Conservation (phyloP, 345 rosid genomes). For the Camelina neglecta region DNA sequence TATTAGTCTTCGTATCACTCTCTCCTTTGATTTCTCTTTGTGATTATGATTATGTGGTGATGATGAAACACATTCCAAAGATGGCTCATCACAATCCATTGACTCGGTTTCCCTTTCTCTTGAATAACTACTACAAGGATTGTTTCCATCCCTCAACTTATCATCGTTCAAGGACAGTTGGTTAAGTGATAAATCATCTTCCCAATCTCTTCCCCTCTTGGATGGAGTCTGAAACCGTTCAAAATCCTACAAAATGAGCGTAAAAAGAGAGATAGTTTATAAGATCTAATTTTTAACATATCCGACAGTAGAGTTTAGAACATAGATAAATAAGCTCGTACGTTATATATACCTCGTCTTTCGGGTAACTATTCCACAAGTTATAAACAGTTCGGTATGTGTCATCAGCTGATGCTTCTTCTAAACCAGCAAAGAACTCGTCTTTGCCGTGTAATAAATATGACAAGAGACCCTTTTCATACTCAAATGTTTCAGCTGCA, state of each 20-base stretch:
- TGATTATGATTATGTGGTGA: conserved; percentile 12
- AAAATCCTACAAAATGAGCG: background rate
- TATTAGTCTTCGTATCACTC: conserved; percentile 53
- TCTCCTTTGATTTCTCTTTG: conserved; percentile 32
- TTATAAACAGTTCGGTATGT: too few species aligned
- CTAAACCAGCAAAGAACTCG: too few species aligned
- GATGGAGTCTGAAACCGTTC: background rate
- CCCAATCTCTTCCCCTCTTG: background rate
- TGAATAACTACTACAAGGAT: background rate
- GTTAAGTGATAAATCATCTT: background rate
- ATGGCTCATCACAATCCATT: background rate
- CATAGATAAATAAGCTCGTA: too few species aligned
- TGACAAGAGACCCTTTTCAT: too few species aligned
- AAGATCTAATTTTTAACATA: background rate
- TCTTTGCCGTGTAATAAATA: too few species aligned
- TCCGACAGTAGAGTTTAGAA: too few species aligned
- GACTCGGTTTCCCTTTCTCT: too few species aligned
- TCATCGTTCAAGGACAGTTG: background rate
- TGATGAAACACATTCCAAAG: background rate
- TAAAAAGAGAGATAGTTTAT: background rate
- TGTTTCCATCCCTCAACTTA: background rate
- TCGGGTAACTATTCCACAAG: too few species aligned
- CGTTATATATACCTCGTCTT: too few species aligned
- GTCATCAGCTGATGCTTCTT: too few species aligned
- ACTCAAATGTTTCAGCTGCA: too few species aligned